Base-by-base conservation (phyloP, 176 grass and related monocot species). In the Raddia distichophylla region DNA sequence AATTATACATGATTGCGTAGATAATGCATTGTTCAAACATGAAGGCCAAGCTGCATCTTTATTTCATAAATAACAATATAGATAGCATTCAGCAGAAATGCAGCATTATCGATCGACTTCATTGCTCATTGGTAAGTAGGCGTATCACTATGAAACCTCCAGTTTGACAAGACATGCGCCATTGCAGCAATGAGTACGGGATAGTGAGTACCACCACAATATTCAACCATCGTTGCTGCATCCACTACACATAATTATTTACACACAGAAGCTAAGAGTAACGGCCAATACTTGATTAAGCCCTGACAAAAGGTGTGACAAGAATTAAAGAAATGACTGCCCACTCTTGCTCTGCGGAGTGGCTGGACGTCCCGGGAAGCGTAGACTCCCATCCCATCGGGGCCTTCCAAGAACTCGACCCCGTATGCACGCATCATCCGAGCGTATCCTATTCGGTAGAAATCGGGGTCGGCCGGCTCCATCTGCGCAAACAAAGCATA, bases 401-500 rank as follows among this genome's bases (percentile, higher is more conserved):
- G 86, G 1, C 95, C 92, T 87, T 98, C 95, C 86, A 94, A 84
- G 86, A 94, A 98, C 74, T 98, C 86, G 62, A 98, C 17, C 37
- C 92, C 95, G 59, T 93, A 98, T 8, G 92, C 95, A 67, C 95
- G 80, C 87, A 98, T 84, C 85, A 86, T 91, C 76, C 95, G 82
- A 33, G 75, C 88, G 75, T 94, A 98, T 16, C 92, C 95, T 50
- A 98, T 98, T 78, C 90, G 72, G 77, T 98, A 98, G 49, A 98
- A 98, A 50, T 98, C 95, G 10, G 92, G 95, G 81, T 98, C 95
- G 15, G 92, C 86, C 3, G 90, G 90, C 59, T 90, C 88, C 88
- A 94, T 84, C 95, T 98, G 86, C 81, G 64, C 7, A 45, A 42
- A 42, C 37, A 61, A 32, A 75, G 0, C 17, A 16, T 18, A 60